Evolutionary conservation across 148 eudicot species (phyloP).

Genomic region (Vaccinium macrocarpon): DNA sequence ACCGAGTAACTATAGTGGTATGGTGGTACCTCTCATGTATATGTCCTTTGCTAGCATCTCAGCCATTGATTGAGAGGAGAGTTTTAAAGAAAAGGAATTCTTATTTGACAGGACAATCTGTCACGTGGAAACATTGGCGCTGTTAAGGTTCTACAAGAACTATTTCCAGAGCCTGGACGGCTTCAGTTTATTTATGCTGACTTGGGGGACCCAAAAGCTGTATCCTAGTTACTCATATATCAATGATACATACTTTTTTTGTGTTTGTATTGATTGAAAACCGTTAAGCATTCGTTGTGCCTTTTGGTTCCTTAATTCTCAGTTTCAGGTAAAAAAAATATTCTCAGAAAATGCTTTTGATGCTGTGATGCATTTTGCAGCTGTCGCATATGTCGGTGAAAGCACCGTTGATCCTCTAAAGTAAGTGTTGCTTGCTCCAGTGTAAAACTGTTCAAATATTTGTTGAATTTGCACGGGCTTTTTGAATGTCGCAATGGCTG

Average conservation of each 20-base stretch:
- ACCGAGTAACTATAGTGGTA: slow-evolving; percentile 97
- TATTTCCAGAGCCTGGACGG: slow-evolving; percentile 81
- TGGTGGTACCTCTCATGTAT: slow-evolving; percentile 5
- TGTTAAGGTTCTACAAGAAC: slow-evolving; percentile 60
- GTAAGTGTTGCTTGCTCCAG: slow-evolving; percentile 36
- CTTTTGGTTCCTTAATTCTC: slow-evolving; percentile 37
- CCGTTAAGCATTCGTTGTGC: not conserved
- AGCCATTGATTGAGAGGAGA: not conserved
- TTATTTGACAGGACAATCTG: slow-evolving; percentile 65
- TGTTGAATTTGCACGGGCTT: not conserved
- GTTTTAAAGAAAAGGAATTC: slow-evolving; percentile 2
- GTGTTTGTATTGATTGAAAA: not conserved
- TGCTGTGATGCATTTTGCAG: slow-evolving; percentile 96
- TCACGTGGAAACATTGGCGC: slow-evolving; percentile 95
- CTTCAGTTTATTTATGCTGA: slow-evolving; percentile 90
- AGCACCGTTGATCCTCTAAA: slow-evolving; percentile 90
- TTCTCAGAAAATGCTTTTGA: slow-evolving; percentile 91
- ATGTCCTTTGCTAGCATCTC: not conserved
- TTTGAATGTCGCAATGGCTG: not conserved
- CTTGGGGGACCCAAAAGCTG: slow-evolving; percentile 74
- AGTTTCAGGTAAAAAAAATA: slow-evolving; percentile 61
- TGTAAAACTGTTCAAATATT: not conserved
- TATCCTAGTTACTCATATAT: slow-evolving; percentile 37
- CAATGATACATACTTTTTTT: not conserved
- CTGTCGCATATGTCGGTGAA: slow-evolving; percentile 98